phyloP scores from a whole-genome alignment of 1,284 basidiomycete species.

The Cutaneotrichosporon cavernicola region DNA sequence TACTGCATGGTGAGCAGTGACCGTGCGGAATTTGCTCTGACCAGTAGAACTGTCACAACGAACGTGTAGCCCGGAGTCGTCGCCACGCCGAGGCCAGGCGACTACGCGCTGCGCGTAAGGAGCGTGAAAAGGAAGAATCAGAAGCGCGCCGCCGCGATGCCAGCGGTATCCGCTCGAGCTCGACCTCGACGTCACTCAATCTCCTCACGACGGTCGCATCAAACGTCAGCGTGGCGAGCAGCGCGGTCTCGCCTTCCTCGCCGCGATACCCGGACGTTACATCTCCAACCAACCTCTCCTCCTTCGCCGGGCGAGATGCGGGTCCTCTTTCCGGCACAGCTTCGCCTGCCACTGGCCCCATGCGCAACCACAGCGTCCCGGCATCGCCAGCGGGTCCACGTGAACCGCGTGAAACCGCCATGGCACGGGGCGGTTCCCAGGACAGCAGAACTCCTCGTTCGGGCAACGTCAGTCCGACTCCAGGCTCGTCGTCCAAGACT shows the following conservation, averaged over 20 bases:
- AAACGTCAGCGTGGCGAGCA: conserved; percentile 1
- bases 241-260: conserved; percentile 9
- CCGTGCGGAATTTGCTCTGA: conserved; percentile 11
- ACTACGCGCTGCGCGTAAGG: conserved; percentile 50
- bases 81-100: conserved; percentile 77
- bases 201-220: conserved; percentile 16
- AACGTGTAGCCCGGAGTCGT: conserved; percentile 86
- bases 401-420: background rate
- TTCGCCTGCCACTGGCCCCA: background rate
- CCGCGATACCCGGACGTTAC: conserved; percentile 4
- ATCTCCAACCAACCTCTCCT: conserved; percentile 5
- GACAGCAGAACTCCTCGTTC: conserved; percentile 13
- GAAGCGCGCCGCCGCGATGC: conserved; percentile 20
- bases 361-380: conserved; percentile 7
- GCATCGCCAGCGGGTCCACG: conserved; percentile 9
- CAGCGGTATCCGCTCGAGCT: conserved; percentile 8
- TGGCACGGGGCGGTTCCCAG: conserved; percentile 4
- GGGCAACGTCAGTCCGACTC: background rate
- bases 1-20: conserved; percentile 78
- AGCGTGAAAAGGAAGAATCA: conserved; percentile 39
- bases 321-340: conserved; percentile 5
- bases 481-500: background rate
- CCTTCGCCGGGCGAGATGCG: background rate
- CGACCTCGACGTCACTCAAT: conserved; percentile 23
- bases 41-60: conserved; percentile 76